phyloP scores from a whole-genome alignment of 2,329 filamentous ascomycete genomes.

The Trichoderma endophyticum region DNA sequence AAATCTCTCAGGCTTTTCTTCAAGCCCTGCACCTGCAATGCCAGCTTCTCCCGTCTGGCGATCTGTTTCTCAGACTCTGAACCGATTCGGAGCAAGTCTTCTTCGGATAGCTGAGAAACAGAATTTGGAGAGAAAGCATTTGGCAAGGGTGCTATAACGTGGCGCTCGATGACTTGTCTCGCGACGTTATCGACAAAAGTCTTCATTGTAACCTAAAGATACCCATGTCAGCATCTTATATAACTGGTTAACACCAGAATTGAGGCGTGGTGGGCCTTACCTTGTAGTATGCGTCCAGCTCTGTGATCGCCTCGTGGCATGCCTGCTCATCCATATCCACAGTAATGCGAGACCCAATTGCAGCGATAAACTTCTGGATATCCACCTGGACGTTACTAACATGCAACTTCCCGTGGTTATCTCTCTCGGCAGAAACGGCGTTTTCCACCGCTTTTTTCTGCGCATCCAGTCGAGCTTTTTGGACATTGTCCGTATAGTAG shows the following conservation, averaged over 20 bases:
- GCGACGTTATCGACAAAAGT: conserved; percentile 6
- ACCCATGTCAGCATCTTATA: background rate
- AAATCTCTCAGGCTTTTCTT: background rate
- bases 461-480: background rate
- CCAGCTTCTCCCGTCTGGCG: background rate
- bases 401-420: background rate
- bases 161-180: conserved; percentile 1
- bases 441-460: background rate
- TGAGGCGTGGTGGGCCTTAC: background rate
- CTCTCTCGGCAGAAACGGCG: background rate
- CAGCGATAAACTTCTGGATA: background rate
- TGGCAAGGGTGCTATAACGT: background rate
- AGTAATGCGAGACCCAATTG: background rate
- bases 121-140: background rate
- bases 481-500: conserved; percentile 6
- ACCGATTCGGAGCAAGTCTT: background rate
- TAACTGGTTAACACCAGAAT: rapidly evolving
- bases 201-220: background rate
- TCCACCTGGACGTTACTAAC: background rate
- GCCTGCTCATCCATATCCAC: background rate
- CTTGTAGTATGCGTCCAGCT: background rate
- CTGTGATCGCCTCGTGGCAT: background rate
- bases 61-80: background rate
- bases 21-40: background rate
- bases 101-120: conserved; percentile 3